Base-by-base conservation (phyloP, 2,329 filamentous ascomycete genomes). In the Pseudophaeomoniella oleicola region DNA sequence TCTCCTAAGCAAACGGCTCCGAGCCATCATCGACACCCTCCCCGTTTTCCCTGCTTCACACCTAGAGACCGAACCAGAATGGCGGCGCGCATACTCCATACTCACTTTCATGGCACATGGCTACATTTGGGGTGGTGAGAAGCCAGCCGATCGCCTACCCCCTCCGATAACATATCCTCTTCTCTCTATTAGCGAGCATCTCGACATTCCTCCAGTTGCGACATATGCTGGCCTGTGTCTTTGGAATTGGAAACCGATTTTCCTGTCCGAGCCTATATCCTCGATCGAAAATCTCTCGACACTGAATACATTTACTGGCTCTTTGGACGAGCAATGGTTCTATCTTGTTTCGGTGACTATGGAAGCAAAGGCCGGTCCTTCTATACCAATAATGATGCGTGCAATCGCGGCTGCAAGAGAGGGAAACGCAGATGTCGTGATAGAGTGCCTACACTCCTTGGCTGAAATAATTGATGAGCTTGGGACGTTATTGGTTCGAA, bases 261-360 rank as follows among this genome's bases (percentile, higher is more conserved):
- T 96, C 53, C 63, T 76, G 41, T 75, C 84, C 43, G 87, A 94
- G 56, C 71, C 73, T 22, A 75, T 90, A 39, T 84, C 92, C 51
- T 75, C 76, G 44, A 69, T 96, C 32, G 79, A 90, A 51, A 96
- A 98, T 50, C 70, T 98, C 38, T 78, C 84, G 30, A 90, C 84
- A 2, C 68, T 96, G 42, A 75, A 78, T 50, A 94, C 90, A 12
- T 92, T 94, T 53, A 96, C 90, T 12, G 90, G 90, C 35, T 87
- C 86, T 5, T 67, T 93, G 38, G 90, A 98, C 54, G 90, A 98
- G 62, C 94, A 90, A 43, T 98, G 90, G 90, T 98, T 98, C 55
- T 98, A 96, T 55, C 69, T 98, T 10, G 76, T 96, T 36, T 94
- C 86, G 0, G 83, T 94, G 3, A 90, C 88, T 43, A 94, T 98